Conservation (phyloP, 2,329 filamentous ascomycete species). For the Epichloe typhina region DNA sequence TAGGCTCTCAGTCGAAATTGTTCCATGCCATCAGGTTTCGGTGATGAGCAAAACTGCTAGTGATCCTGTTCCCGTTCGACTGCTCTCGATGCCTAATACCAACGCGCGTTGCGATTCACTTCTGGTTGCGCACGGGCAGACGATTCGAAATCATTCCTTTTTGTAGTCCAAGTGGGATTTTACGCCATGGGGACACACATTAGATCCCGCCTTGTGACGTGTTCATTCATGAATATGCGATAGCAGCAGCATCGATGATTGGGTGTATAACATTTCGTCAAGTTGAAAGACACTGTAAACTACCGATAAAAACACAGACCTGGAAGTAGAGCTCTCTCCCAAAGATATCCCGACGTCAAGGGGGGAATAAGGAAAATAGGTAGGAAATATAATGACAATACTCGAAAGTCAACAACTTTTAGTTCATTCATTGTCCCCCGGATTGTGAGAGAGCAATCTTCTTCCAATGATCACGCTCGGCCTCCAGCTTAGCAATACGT, state of each 20-base stretch:
- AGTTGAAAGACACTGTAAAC: not conserved
- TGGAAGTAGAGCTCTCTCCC: not conserved
- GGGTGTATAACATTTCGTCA: not conserved
- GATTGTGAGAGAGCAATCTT: constrained; percentile 32
- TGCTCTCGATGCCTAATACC: too few relatives aligned
- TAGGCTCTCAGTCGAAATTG: not conserved
- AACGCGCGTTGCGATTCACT: too few relatives aligned
- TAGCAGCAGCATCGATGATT: too few relatives aligned
- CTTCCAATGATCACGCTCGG: constrained; percentile 55
- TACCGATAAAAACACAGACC: not conserved
- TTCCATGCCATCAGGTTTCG: too few relatives aligned
- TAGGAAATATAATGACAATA: not conserved
- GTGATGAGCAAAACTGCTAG: too few relatives aligned
- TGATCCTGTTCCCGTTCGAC: too few relatives aligned
- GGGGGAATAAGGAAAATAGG: not conserved
- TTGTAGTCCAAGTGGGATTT: too few relatives aligned
- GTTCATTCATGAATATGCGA: too few relatives aligned
- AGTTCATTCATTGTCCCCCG: not conserved
- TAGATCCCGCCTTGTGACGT: too few relatives aligned
- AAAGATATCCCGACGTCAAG: not conserved
- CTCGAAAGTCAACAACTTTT: constrained; percentile 1
- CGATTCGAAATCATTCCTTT: too few relatives aligned
- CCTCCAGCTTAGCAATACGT: constrained; percentile 55
- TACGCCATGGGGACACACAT: too few relatives aligned
- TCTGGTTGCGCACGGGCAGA: too few relatives aligned